Percentiles rank a stretch among this genome's conserved stretches.
phyloP scores from a whole-genome alignment of 1,284 basidiomycete species.

The Pterula multifida region DNA sequence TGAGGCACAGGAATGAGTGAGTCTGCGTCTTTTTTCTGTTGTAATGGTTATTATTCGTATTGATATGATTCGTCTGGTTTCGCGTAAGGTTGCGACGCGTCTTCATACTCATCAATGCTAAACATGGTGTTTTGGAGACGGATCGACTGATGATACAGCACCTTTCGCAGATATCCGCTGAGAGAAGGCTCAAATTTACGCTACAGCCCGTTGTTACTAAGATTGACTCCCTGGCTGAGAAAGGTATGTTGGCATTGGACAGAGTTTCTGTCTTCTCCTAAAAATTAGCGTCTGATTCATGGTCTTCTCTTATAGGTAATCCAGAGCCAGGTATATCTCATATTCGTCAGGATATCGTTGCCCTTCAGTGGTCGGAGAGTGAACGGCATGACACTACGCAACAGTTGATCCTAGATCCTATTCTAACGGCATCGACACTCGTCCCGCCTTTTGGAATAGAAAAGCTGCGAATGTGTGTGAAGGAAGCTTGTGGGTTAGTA shows the following conservation, averaged over 20 bases:
- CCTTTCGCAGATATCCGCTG: slow-evolving; percentile 22
- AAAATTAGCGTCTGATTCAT: not conserved
- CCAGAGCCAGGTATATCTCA: not conserved
- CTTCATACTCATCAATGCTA: slow-evolving; percentile 57
- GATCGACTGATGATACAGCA: slow-evolving; percentile 51
- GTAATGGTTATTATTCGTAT: slow-evolving; percentile 1
- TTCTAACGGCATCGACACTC: slow-evolving; percentile 42
- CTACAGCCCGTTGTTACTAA: slow-evolving; percentile 66
- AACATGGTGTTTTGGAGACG: slow-evolving; percentile 42
- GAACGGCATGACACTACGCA: slow-evolving; percentile 35
- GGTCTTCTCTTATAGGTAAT: not conserved
- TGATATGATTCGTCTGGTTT: not conserved
- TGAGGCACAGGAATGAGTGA: slow-evolving; percentile 46
- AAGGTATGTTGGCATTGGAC: slow-evolving; percentile 14
- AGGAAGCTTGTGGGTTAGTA: slow-evolving; percentile 36
- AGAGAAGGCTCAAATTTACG: slow-evolving; percentile 26
- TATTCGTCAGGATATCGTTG: slow-evolving; percentile 9
- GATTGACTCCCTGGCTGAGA: slow-evolving; percentile 35
- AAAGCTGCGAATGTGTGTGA: slow-evolving; percentile 40
- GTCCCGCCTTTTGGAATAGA: slow-evolving; percentile 42
- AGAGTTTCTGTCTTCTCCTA: slow-evolving; percentile 5
- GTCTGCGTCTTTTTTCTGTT: slow-evolving; percentile 13
- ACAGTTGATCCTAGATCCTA: slow-evolving; percentile 49
- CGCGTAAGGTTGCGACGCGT: slow-evolving; percentile 50
- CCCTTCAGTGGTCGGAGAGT: slow-evolving; percentile 10